phyloP scores from a whole-genome alignment of 768 basidiomycete genomes.

The Austroboletus eburneus region DNA sequence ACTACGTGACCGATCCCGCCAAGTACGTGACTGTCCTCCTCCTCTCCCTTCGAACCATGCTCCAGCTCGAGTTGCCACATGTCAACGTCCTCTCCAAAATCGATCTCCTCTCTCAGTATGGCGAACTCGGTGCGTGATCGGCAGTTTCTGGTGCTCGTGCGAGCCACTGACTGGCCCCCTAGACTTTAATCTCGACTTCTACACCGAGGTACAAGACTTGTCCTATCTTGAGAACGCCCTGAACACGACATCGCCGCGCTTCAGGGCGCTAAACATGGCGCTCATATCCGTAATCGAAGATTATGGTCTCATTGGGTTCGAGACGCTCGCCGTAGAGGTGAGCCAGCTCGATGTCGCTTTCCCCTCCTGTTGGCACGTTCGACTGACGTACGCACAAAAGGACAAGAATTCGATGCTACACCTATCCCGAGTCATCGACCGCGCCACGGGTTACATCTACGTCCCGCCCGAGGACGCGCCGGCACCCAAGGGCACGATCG shows the following conservation, averaged over 20 bases:
- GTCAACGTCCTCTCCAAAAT: slow-evolving; percentile 96
- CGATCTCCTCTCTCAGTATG: slow-evolving; percentile 86
- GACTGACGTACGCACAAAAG: slow-evolving; percentile 33
- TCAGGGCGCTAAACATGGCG: slow-evolving; percentile 77
- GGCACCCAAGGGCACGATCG: slow-evolving; percentile 30
- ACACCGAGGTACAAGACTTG: slow-evolving; percentile 96
- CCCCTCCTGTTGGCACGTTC: neutral
- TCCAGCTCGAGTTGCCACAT: slow-evolving; percentile 98
- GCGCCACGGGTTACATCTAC: slow-evolving; percentile 89
- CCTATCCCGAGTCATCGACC: slow-evolving; percentile 78
- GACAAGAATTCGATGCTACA: slow-evolving; percentile 95
- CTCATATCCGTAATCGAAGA: slow-evolving; percentile 94
- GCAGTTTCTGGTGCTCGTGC: neutral
- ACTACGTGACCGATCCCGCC: slow-evolving; percentile 93
- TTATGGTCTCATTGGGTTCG: slow-evolving; percentile 89
- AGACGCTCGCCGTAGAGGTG: slow-evolving; percentile 95
- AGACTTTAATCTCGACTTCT: slow-evolving; percentile 98
- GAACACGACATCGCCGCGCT: slow-evolving; percentile 61
- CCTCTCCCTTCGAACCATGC: slow-evolving; percentile 91
- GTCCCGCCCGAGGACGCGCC: slow-evolving; percentile 48
- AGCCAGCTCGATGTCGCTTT: slow-evolving; percentile 9
- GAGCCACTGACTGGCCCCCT: slow-evolving; percentile 1
- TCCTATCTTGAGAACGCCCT: slow-evolving; percentile 80
- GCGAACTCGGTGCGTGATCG: slow-evolving; percentile 73
- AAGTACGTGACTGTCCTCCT: slow-evolving; percentile 94